Base-by-base conservation (phyloP, 257 asterid genomes). In the Gentiana straminea region DNA sequence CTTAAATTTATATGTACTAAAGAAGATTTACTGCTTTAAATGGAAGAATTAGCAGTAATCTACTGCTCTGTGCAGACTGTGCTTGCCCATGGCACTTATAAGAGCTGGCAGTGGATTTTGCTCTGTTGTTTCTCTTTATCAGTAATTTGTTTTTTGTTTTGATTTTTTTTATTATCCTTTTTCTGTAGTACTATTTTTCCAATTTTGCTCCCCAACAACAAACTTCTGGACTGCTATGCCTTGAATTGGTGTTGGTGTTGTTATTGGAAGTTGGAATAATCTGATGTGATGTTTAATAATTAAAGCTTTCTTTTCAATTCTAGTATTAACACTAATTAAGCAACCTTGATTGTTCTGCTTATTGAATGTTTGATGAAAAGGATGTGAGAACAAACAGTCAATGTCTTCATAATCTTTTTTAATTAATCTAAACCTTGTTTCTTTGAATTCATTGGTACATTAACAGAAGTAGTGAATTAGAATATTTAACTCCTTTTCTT, bases 261-360 rank as follows among this genome's bases (percentile, higher is more conserved):
- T 41, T 7, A 3, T 41, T 41, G 9, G 9, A 7, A 10, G 46
- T 34, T 35, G 52, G 62, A 68, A 59, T 61, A 49, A 54, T 58
- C 59, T 69, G 76, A 65, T 74, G 79, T 63, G 71, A 64, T 59
- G 13, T 54, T 35, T 75, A 46, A 10, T 66, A 52, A 69, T 54
- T 35, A 60, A 58, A 41, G 46, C 47, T 37, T 56, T 60, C 52
- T 63, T 15, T 48, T 48, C 41, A 58, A 44, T 51, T 64, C 74
- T 73, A 33, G 65, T 75, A 65, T 67, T 68, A 39, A 33, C 35
- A 47, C 51, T 64, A 33, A 9, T 47, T 63, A 5, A 24, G 24
- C 24, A 35, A 35, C 32, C 39, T 60, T 43, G 49, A 33, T 55
- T 66, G 59, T 55, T 65, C 50, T 60, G 50, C 60, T 55, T 62